These are phyloP conservation scores for Ettlia oleoabundans DNA, from an alignment of 139 green algal genomes.

Conservation along the genomic window DNA sequence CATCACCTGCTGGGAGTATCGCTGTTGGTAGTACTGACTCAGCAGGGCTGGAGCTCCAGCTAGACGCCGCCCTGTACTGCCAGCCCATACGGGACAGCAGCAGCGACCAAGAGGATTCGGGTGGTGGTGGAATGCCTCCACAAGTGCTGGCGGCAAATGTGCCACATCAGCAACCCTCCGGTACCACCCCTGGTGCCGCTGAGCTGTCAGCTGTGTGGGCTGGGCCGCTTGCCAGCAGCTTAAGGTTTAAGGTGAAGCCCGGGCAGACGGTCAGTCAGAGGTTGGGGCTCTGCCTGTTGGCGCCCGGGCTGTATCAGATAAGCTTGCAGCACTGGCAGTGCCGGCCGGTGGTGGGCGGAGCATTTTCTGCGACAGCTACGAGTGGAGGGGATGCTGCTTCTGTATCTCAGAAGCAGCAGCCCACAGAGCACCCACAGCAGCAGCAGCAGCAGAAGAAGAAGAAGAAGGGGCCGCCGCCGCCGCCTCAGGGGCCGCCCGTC, in stretches of 20 bases:
- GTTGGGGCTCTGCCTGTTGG: conserved; percentile 41
- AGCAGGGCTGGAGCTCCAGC: conserved; percentile 12
- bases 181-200: too few relatives aligned
- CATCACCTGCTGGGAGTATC: too few relatives aligned
- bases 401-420: neutral
- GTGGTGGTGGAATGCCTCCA: too few relatives aligned
- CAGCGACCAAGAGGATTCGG: conserved; percentile 2
- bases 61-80: conserved; percentile 16
- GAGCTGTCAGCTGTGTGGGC: conserved; percentile 31
- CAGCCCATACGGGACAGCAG: neutral
- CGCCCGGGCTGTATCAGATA: conserved; percentile 39
- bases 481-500: neutral
- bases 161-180: too few relatives aligned
- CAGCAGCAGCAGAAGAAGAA: neutral
- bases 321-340: conserved; percentile 30
- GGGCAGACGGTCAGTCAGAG: conserved; percentile 25
- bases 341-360: neutral
- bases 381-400: too few relatives aligned
- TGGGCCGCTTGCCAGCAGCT: conserved; percentile 9
- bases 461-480: neutral
- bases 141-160: too few relatives aligned
- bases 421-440: neutral
- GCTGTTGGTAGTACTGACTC: too few relatives aligned
- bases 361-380: too few relatives aligned
- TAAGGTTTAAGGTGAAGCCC: neutral